Conservation (phyloP, 306 rosid genomes). For the Vigna reflexopilosa region DNA sequence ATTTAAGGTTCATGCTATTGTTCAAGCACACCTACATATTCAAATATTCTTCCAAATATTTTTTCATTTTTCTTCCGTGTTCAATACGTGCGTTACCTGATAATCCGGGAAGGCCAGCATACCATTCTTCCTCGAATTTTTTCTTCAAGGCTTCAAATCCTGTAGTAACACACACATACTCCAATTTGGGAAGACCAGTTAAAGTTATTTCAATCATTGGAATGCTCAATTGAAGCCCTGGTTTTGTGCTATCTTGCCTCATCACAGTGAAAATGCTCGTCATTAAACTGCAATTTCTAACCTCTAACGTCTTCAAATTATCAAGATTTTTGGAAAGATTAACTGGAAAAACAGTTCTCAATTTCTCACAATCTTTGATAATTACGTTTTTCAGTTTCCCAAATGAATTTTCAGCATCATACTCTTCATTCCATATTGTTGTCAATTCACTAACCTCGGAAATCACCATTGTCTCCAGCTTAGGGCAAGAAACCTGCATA, state of each 20-base stretch:
- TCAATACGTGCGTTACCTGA: background rate
- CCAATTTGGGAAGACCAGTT: background rate
- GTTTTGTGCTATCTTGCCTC: background rate
- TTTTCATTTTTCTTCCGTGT: background rate
- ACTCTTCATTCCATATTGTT: background rate
- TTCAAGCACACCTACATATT: constrained; percentile 5
- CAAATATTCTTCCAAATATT: background rate
- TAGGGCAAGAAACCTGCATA: constrained; percentile 11
- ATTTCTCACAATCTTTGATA: background rate
- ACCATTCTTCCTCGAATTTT: background rate
- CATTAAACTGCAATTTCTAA: background rate
- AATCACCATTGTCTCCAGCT: background rate
- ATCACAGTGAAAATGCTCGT: background rate
- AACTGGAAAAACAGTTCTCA: background rate
- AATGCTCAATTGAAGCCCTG: background rate
- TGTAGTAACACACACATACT: background rate
- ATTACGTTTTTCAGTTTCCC: background rate
- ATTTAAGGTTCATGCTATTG: background rate
- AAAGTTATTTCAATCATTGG: background rate
- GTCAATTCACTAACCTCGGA: background rate
- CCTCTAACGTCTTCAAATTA: background rate
- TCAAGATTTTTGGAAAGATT: background rate
- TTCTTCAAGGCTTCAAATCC: background rate
- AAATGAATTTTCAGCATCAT: background rate
- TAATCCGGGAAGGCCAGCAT: background rate